Conservation (phyloP, 2,329 filamentous ascomycete genomes). For the Exophiala phaeomuriformis region DNA sequence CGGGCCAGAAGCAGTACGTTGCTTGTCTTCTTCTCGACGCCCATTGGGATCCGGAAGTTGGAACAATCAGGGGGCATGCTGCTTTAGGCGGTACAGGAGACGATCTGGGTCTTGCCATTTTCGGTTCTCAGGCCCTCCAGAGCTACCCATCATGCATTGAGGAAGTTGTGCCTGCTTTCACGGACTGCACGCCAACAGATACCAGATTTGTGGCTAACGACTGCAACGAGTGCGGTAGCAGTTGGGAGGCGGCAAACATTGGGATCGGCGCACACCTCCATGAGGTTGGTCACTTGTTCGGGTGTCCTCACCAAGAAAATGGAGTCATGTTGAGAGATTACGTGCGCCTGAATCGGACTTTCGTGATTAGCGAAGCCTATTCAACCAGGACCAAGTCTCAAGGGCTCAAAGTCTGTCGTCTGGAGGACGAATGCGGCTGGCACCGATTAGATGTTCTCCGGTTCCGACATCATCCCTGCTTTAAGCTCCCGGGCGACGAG, state of each 20-base stretch:
- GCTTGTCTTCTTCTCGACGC: conserved; percentile 79
- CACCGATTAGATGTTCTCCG: conserved; percentile 82
- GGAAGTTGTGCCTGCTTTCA: conserved; percentile 81
- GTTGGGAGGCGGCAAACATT: conserved; percentile 91
- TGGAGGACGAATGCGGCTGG: conserved; percentile 81
- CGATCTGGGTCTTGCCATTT: conserved; percentile 76
- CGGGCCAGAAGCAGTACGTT: conserved; percentile 80
- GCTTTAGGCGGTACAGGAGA: conserved; percentile 65
- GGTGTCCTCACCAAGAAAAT: conserved; percentile 78
- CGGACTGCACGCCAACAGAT: conserved; percentile 84
- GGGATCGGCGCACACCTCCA: conserved; percentile 90
- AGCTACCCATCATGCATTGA: conserved; percentile 85
- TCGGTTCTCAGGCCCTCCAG: conserved; percentile 85
- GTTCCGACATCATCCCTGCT: conserved; percentile 85
- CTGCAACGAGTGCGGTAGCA: conserved; percentile 77
- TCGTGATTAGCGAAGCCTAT: conserved; percentile 72
- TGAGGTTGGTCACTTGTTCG: conserved; percentile 82
- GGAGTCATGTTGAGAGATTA: conserved; percentile 94
- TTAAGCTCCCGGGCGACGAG: conserved; percentile 71
- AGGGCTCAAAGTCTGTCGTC: conserved; percentile 63
- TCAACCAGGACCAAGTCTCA: conserved; percentile 80
- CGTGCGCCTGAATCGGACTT: conserved; percentile 73
- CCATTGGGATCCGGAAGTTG: conserved; percentile 69
- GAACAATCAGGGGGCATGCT: conserved; percentile 70
- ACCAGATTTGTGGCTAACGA: conserved; percentile 74